Evolutionary conservation across 176 grass and related monocot species (phyloP).

Genomic region (Elaeis guineensis): DNA sequence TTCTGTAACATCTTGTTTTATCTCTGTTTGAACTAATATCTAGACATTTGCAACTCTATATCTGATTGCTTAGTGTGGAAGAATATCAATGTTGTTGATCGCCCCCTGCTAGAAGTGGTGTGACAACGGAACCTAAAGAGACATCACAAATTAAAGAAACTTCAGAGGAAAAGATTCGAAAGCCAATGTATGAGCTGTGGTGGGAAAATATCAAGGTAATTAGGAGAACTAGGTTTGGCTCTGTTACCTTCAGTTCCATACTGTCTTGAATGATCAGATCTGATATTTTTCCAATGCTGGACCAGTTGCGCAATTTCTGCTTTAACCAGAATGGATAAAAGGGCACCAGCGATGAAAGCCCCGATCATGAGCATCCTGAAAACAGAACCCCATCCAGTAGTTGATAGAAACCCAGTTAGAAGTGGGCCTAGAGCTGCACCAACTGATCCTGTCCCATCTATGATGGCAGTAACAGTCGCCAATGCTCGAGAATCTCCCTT

Average conservation of each 20-base stretch:
- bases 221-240: too few relatives aligned
- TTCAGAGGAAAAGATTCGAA: too few relatives aligned
- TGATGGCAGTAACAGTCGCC: conserved; percentile 54
- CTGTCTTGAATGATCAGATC: conserved; percentile 2
- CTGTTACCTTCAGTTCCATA: conserved; percentile 37
- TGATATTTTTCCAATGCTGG: conserved; percentile 18
- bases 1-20: neutral
- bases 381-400: conserved; percentile 34
- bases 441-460: conserved; percentile 63
- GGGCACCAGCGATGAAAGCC: conserved; percentile 27
- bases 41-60: conserved; percentile 8
- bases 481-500: conserved; percentile 53
- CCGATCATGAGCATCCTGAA: conserved; percentile 56
- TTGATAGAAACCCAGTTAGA: conserved; percentile 54
- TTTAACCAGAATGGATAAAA: conserved; percentile 38
- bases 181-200: too few relatives aligned
- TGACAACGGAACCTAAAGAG: conserved; percentile 22
- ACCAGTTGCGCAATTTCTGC: conserved; percentile 36
- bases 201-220: too few relatives aligned
- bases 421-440: conserved; percentile 63
- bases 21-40: neutral
- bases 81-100: conserved; percentile 8
- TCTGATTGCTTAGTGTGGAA: neutral
- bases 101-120: conserved; percentile 40
- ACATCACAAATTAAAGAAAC: too few relatives aligned